Percentiles rank a stretch among this genome's conserved stretches.
These are phyloP conservation scores for Inga laurina DNA, from an alignment of 306 rosid species.

Conservation along the genomic window DNA sequence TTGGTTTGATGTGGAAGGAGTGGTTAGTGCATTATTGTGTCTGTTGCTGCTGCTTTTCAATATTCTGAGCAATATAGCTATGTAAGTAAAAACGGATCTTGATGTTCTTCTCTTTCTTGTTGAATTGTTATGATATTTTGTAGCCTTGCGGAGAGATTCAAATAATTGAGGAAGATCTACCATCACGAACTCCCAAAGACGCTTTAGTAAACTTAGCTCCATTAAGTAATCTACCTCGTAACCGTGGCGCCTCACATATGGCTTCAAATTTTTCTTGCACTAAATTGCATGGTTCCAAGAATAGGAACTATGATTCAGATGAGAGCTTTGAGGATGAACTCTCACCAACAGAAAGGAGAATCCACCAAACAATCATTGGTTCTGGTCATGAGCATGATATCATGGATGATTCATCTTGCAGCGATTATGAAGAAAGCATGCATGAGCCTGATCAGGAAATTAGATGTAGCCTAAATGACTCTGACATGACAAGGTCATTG, in stretches of 20 bases:
- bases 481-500: constrained; percentile 43
- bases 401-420: constrained; percentile 58
- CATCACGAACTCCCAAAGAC: constrained; percentile 74
- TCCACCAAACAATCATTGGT: constrained; percentile 53
- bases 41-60: constrained; percentile 17
- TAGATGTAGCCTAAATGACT: constrained; percentile 43
- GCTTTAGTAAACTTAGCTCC: constrained; percentile 61
- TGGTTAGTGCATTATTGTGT: constrained; percentile 52
- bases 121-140: constrained; percentile 28
- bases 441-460: constrained; percentile 50
- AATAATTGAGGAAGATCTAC: constrained; percentile 85
- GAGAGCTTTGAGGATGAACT: constrained; percentile 67
- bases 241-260: constrained; percentile 19
- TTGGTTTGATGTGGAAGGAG: constrained; percentile 86
- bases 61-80: constrained; percentile 14
- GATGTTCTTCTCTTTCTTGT: constrained; percentile 17
- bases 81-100: constrained; percentile 34
- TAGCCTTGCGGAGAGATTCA: constrained; percentile 94
- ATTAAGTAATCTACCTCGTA: constrained; percentile 24
- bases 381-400: constrained; percentile 46
- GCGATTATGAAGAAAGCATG: constrained; percentile 46
- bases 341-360: constrained; percentile 58
- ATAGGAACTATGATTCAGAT: constrained; percentile 53
- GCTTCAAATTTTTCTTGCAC: constrained; percentile 41
- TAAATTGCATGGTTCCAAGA: constrained; percentile 41